These are phyloP conservation scores for Ophiognomonia clavigignenti-juglandacearum DNA, from an alignment of 2,329 filamentous ascomycete genomes.

Conservation along the genomic window DNA sequence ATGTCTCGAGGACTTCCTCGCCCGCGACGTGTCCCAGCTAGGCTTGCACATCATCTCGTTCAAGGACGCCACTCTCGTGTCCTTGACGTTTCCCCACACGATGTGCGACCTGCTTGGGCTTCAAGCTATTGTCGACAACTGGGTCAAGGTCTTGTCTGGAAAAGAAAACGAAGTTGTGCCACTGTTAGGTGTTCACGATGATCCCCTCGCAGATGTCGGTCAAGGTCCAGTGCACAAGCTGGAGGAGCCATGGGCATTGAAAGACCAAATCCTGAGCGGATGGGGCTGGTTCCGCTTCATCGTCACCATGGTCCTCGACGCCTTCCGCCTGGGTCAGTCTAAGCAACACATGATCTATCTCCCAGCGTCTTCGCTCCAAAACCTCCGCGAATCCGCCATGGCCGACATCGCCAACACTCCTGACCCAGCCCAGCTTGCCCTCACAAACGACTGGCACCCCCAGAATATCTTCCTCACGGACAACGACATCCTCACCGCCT, in stretches of 20 bases:
- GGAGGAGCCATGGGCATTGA: slow-evolving; percentile 25
- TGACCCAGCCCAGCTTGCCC: slow-evolving; percentile 11
- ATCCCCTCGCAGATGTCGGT: slow-evolving; percentile 28
- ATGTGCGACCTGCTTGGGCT: slow-evolving; percentile 42
- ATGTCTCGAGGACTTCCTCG: slow-evolving; percentile 34
- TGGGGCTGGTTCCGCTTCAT: slow-evolving; percentile 27
- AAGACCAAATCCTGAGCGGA: slow-evolving; percentile 22
- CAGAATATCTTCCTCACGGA: slow-evolving; percentile 35
- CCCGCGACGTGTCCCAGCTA: slow-evolving; percentile 38
- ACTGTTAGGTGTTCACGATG: slow-evolving; percentile 28
- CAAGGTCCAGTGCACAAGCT: slow-evolving; percentile 13
- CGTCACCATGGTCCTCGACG: slow-evolving; percentile 28
- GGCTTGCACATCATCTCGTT: slow-evolving; percentile 44
- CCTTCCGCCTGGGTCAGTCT: slow-evolving; percentile 25
- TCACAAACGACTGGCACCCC: slow-evolving; percentile 15
- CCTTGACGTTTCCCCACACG: slow-evolving; percentile 41
- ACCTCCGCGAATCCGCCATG: slow-evolving; percentile 27
- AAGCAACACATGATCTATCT: slow-evolving; percentile 35
- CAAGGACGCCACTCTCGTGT: slow-evolving; percentile 43
- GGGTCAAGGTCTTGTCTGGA: slow-evolving; percentile 40
- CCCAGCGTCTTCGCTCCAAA: slow-evolving; percentile 25
- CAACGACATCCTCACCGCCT: slow-evolving; percentile 40
- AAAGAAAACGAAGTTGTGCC: slow-evolving; percentile 34
- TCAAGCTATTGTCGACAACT: slow-evolving; percentile 36
- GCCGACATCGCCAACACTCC: slow-evolving; percentile 21